Percentiles rank a stretch among this genome's conserved stretches.
These are phyloP conservation scores for Hymenoscyphus infarciens DNA, from an alignment of 2,329 filamentous ascomycete species.

Conservation along the genomic window DNA sequence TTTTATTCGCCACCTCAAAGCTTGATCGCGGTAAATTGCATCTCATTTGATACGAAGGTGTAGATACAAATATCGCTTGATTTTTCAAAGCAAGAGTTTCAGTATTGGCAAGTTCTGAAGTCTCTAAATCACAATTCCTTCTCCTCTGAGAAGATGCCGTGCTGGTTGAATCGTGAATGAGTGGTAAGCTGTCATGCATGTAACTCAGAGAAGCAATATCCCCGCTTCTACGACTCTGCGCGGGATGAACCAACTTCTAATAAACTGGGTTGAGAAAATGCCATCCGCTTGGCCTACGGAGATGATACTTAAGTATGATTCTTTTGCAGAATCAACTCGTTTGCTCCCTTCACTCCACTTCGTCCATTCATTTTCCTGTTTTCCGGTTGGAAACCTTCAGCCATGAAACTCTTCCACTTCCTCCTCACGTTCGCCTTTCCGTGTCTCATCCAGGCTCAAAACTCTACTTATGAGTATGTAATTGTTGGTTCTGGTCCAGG, in stretches of 20 bases:
- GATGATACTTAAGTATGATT: neutral
- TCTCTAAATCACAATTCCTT: neutral
- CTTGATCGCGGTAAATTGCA: neutral
- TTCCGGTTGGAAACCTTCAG: neutral
- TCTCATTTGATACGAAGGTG: neutral
- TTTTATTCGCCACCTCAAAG: neutral
- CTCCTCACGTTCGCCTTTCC: neutral
- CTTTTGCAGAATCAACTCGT: neutral
- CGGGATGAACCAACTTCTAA: neutral
- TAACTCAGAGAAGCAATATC: neutral
- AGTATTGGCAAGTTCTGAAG: neutral
- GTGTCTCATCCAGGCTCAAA: neutral
- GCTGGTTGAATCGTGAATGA: neutral
- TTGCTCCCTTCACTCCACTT: neutral
- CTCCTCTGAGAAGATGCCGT: neutral
- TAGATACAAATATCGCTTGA: neutral
- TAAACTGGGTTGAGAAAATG: neutral
- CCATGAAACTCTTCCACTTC: neutral
- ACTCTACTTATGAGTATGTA: neutral
- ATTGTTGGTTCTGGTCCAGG: constrained; percentile 51
- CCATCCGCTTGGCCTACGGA: neutral
- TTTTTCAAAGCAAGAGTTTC: neutral
- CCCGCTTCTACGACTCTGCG: neutral
- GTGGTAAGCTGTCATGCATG: neutral
- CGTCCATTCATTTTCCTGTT: neutral